A percentile compares a stretch with the other conserved stretches of the same genome.
Evolutionary conservation across 1,284 basidiomycete genomes (phyloP).

Genomic region (Microbotryum scabiosae): DNA sequence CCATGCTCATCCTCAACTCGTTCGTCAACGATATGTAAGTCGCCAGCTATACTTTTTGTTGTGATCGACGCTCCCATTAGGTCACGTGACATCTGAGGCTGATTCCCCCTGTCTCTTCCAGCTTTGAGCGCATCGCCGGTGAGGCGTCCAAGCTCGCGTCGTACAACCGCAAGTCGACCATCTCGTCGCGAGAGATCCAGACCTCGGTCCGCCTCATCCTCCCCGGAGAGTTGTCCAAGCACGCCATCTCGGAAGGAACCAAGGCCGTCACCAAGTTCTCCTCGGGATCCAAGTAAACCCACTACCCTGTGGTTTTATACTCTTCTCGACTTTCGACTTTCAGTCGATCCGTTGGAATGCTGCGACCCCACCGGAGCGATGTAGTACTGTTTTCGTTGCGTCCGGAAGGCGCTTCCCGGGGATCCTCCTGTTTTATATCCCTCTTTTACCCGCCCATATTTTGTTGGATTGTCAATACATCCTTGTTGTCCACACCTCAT

Average conservation of each 20-base stretch:
- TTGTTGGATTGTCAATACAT: too few relatives aligned
- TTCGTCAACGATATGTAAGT: slow-evolving; percentile 45
- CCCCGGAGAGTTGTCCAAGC: slow-evolving; percentile 70
- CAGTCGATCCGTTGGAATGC: too few relatives aligned
- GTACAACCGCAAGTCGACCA: slow-evolving; percentile 90
- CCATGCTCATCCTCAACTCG: slow-evolving; percentile 79
- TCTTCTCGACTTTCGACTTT: too few relatives aligned
- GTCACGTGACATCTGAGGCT: slow-evolving; percentile 1
- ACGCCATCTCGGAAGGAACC: slow-evolving; percentile 74
- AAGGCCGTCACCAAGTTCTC: slow-evolving; percentile 38
- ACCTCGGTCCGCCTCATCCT: slow-evolving; percentile 84
- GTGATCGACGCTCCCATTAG: too few relatives aligned
- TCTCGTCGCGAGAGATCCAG: slow-evolving; percentile 88
- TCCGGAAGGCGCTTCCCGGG: too few relatives aligned
- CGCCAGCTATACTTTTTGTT: slow-evolving; percentile 14
- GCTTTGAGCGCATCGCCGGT: slow-evolving; percentile 75
- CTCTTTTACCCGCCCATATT: too few relatives aligned
- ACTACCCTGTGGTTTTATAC: too few relatives aligned
- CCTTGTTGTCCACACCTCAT: too few relatives aligned
- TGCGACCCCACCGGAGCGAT: too few relatives aligned
- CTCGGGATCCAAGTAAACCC: too few relatives aligned
- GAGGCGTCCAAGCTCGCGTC: slow-evolving; percentile 85
- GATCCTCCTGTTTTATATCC: too few relatives aligned
- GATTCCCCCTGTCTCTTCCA: neutral
- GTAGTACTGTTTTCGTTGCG: too few relatives aligned